Percentiles rank a stretch among this genome's conserved stretches.
Evolutionary conservation across 2,329 filamentous ascomycete genomes (phyloP).

Genomic region (Alternaria arbusti): DNA sequence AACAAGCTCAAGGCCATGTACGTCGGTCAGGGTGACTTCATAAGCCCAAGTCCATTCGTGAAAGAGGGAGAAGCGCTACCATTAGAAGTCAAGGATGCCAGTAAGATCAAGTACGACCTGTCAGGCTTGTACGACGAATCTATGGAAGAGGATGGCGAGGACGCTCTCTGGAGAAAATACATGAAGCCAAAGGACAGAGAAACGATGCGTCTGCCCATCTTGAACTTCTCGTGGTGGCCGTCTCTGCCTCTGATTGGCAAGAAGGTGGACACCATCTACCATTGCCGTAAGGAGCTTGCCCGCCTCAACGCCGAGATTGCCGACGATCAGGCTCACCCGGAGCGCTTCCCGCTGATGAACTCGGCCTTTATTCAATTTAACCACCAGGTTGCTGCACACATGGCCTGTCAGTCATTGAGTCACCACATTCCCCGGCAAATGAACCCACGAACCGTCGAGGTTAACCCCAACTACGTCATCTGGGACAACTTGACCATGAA

Average conservation of each 20-base stretch:
- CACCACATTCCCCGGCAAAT: constrained; percentile 94
- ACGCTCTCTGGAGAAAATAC: constrained; percentile 79
- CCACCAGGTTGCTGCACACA: constrained; percentile 94
- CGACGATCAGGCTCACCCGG: constrained; percentile 81
- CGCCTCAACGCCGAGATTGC: constrained; percentile 92
- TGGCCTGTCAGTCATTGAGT: constrained; percentile 92
- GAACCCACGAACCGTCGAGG: constrained; percentile 90
- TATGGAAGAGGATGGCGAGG: constrained; percentile 39
- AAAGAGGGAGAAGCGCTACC: constrained; percentile 49
- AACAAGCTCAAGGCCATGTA: constrained; percentile 34
- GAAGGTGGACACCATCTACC: constrained; percentile 94
- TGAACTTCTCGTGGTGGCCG: constrained; percentile 70
- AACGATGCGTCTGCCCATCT: constrained; percentile 74
- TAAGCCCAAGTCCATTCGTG: constrained; percentile 54
- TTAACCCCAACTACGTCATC: constrained; percentile 88
- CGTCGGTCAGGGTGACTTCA: constrained; percentile 38
- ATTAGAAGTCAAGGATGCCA: constrained; percentile 31
- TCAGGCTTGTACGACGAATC: constrained; percentile 40
- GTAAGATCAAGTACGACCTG: constrained; percentile 40
- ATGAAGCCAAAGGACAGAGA: constrained; percentile 82
- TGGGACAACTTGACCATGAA: constrained; percentile 97
- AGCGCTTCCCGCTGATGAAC: constrained; percentile 89
- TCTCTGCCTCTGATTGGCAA: constrained; percentile 79
- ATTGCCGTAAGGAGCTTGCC: constrained; percentile 85
- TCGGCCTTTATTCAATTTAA: constrained; percentile 99